Evolutionary conservation across 306 rosid species (phyloP).

Genomic region (Quercus suber): DNA sequence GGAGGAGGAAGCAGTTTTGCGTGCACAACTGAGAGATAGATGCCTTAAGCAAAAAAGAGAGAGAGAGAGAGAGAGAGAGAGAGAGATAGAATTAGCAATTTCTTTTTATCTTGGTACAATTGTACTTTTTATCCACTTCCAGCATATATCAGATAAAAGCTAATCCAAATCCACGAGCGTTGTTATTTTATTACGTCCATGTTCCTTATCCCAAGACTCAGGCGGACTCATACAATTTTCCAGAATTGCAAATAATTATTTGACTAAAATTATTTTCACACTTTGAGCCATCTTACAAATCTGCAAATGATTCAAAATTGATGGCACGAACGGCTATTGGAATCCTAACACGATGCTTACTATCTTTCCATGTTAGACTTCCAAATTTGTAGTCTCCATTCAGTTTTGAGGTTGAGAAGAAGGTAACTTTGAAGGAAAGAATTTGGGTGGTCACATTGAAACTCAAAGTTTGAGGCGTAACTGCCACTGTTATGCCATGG

Average conservation of each 20-base stretch:
- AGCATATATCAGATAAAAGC: too few species aligned
- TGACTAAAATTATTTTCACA: not conserved
- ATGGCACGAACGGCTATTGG: conserved; percentile 49
- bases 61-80: too few species aligned
- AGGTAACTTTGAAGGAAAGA: conserved; percentile 43
- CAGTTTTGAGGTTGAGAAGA: conserved; percentile 41
- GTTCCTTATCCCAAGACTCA: too few species aligned
- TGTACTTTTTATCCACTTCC: too few species aligned
- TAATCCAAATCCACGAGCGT: too few species aligned
- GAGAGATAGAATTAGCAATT: too few species aligned
- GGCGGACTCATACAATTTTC: not conserved
- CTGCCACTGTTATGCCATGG: conserved; percentile 44
- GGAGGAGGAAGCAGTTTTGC: too few species aligned
- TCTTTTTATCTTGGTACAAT: too few species aligned
- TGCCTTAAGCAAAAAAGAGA: too few species aligned
- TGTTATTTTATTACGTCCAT: too few species aligned
- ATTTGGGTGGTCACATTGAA: conserved; percentile 33
- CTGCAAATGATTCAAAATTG: conserved; percentile 24
- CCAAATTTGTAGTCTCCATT: conserved; percentile 64
- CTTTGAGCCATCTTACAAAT: conserved; percentile 10
- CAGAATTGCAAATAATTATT: not conserved
- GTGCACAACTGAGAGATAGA: too few species aligned
- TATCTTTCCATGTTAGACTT: conserved; percentile 66
- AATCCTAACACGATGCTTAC: conserved; percentile 55
- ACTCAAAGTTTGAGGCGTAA: conserved; percentile 50